phyloP scores from a whole-genome alignment of 768 basidiomycete genomes.

The Pulveroboletus sp. region DNA sequence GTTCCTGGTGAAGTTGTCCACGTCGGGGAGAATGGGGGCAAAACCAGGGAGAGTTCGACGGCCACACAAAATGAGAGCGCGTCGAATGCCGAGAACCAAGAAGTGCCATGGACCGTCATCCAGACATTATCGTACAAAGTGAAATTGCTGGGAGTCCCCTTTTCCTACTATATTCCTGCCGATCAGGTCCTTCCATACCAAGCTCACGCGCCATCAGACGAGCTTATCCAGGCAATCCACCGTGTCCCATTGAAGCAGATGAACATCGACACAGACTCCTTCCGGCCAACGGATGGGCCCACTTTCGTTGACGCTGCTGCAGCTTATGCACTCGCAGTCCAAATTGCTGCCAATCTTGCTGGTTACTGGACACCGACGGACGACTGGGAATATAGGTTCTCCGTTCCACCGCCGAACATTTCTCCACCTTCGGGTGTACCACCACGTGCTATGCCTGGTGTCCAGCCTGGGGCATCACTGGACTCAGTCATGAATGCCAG shows the following conservation, averaged over 20 bases:
- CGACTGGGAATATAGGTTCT: slow-evolving; percentile 60
- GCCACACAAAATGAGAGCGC: slow-evolving; percentile 8
- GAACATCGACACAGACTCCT: slow-evolving; percentile 42
- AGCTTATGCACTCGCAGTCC: slow-evolving; percentile 65
- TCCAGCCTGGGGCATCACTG: slow-evolving; percentile 28
- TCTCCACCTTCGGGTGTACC: slow-evolving; percentile 6
- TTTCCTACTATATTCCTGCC: slow-evolving; percentile 46
- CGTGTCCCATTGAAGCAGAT: slow-evolving; percentile 40
- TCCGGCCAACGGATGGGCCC: slow-evolving; percentile 41
- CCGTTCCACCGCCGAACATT: slow-evolving; percentile 30
- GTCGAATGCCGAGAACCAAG: slow-evolving; percentile 10
- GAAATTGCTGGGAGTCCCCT: slow-evolving; percentile 57
- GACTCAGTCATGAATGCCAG: slow-evolving; percentile 45
- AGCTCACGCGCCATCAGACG: slow-evolving; percentile 52
- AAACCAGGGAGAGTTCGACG: slow-evolving; percentile 1
- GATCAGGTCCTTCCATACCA: slow-evolving; percentile 70
- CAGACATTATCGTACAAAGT: slow-evolving; percentile 66
- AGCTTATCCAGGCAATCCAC: slow-evolving; percentile 48
- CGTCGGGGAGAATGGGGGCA: slow-evolving; percentile 6
- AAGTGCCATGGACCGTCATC: slow-evolving; percentile 51
- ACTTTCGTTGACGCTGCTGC: slow-evolving; percentile 51
- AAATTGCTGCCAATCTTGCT: slow-evolving; percentile 61
- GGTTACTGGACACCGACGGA: slow-evolving; percentile 70
- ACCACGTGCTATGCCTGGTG: not conserved
- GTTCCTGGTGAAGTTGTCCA: slow-evolving; percentile 1